Evolutionary conservation across 768 basidiomycete species (phyloP).

Genomic region (Gymnopilus junonius): DNA sequence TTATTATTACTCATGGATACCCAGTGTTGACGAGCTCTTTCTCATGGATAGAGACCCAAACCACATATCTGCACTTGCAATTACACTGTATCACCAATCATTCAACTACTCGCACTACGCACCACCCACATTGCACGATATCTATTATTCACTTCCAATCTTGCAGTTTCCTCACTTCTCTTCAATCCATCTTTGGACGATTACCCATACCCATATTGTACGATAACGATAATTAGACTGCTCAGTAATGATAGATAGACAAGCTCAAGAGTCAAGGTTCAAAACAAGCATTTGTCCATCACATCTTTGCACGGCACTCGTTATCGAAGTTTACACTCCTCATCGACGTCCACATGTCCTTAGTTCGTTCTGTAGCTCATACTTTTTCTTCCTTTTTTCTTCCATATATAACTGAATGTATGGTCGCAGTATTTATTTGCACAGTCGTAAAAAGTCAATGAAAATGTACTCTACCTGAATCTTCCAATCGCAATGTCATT

Average conservation of each 20-base stretch:
- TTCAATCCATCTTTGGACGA: too few species aligned
- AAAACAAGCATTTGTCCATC: neutral
- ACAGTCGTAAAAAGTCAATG: too few species aligned
- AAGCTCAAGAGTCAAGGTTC: neutral
- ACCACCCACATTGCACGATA: neutral
- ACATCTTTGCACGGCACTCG: neutral
- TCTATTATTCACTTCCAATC: neutral
- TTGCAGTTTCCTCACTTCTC: neutral
- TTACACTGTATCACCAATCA: neutral
- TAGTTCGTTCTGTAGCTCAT: neutral
- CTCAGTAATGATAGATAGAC: constrained; percentile 9
- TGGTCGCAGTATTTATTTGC: too few species aligned
- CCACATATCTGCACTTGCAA: neutral
- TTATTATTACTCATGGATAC: neutral
- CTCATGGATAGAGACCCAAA: neutral
- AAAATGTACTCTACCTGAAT: neutral
- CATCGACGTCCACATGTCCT: neutral
- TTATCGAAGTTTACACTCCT: neutral
- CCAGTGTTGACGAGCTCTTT: neutral
- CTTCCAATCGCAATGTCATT: too few species aligned
- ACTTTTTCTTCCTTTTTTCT: too few species aligned
- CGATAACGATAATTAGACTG: neutral
- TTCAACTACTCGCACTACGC: too few species aligned
- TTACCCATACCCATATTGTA: constrained; percentile 1
- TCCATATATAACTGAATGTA: too few species aligned